Percentiles rank a stretch among this genome's conserved stretches.
Evolutionary conservation across 2,329 filamentous ascomycete species (phyloP).

Genomic region (Aspergillus jensenii): DNA sequence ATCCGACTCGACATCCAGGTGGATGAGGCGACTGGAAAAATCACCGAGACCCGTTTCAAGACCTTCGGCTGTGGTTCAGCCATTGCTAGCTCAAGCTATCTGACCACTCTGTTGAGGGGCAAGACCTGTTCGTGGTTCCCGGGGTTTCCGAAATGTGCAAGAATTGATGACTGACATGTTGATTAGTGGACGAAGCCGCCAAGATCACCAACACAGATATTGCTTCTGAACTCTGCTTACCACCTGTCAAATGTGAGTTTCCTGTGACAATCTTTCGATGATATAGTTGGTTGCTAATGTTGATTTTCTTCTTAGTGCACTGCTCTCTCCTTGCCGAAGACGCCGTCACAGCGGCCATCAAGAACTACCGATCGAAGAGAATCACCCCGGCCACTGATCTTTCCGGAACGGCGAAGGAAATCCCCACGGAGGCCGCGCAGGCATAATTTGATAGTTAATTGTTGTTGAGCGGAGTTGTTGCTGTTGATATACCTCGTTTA

Average conservation of each 20-base stretch:
- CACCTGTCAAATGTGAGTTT: conserved; percentile 78
- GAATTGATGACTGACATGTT: background rate
- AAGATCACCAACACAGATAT: conserved; percentile 97
- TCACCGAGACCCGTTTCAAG: conserved; percentile 96
- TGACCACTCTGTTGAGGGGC: conserved; percentile 90
- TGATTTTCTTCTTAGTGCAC: conserved; percentile 59
- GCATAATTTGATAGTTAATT: background rate
- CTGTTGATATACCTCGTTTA: conserved; percentile 10
- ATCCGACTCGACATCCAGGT: conserved; percentile 95
- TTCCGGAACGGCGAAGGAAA: conserved; percentile 62
- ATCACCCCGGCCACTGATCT: conserved; percentile 74
- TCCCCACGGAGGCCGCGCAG: conserved; percentile 8
- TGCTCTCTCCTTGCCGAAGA: conserved; percentile 93
- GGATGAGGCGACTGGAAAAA: conserved; percentile 82
- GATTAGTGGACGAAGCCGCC: conserved; percentile 75
- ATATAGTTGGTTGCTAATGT: conserved; percentile 9
- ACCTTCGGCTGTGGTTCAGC: conserved; percentile 93
- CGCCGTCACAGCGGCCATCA: conserved; percentile 88
- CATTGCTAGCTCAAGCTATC: conserved; percentile 90
- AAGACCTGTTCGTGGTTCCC: conserved; percentile 61
- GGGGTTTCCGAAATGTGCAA: background rate
- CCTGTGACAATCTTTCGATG: background rate
- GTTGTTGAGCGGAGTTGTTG: conserved; percentile 6
- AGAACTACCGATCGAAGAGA: conserved; percentile 90
- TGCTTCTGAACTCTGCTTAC: conserved; percentile 91